A percentile compares a stretch with the other conserved stretches of the same genome.
phyloP scores from a whole-genome alignment of 139 green algal species.

The Auxenochlorella protothecoides region DNA sequence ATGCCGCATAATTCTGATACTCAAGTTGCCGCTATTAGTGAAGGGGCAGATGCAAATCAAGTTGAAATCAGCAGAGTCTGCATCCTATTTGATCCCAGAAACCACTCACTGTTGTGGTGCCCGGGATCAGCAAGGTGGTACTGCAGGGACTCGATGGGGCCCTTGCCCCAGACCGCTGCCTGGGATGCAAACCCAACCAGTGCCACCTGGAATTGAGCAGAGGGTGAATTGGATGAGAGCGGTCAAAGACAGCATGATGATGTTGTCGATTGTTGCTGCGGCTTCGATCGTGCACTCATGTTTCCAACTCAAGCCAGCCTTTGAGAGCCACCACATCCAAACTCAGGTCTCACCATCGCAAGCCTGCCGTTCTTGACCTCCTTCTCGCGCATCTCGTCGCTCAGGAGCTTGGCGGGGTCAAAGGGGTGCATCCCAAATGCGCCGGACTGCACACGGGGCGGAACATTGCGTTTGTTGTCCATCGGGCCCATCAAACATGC shows the following conservation, averaged over 20 bases:
- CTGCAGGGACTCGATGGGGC: constrained; percentile 74
- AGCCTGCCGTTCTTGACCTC: constrained; percentile 96
- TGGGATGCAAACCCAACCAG: constrained; percentile 64
- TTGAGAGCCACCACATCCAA: no score
- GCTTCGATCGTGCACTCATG: neutral
- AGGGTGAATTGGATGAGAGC: no score
- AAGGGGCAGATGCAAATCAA: no score
- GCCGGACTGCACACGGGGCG: constrained; percentile 12
- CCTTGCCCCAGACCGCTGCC: constrained; percentile 58
- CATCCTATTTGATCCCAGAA: no score
- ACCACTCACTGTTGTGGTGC: constrained; percentile 75
- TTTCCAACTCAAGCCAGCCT: neutral
- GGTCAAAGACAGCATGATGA: no score
- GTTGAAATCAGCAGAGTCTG: no score
- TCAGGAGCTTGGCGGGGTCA: constrained; percentile 30
- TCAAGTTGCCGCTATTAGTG: no score
- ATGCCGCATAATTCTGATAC: no score
- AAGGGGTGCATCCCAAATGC: constrained; percentile 19
- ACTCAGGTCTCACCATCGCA: constrained; percentile 57
- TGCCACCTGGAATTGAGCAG: no score
- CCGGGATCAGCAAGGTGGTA: constrained; percentile 70
- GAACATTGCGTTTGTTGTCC: no score
- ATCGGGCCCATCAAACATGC: no score
- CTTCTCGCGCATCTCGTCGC: constrained; percentile 68
- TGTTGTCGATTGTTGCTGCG: no score